Base-by-base conservation (phyloP, 2,329 filamentous ascomycete species). In the Alternaria tenuissima region DNA sequence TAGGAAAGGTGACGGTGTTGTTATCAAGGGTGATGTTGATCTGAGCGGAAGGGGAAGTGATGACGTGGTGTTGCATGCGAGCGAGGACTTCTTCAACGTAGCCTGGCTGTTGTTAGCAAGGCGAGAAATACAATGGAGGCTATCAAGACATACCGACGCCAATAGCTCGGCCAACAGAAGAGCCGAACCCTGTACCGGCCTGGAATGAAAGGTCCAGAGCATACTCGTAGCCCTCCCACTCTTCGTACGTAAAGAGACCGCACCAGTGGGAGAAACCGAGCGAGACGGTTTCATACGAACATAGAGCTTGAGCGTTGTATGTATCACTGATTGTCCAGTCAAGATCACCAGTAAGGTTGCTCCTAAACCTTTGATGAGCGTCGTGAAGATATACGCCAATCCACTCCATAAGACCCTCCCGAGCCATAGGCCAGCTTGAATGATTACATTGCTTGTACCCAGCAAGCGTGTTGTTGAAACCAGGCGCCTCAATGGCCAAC, bases 241-340 rank as follows among this genome's bases (percentile, higher is more conserved):
- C 91, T 20, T 89, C 82, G 66, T 89, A 91, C 0, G 87, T 92
- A 74, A 93, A 94, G 4, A 94, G 83, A 24, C 87, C 81, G 72
- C 91, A 94, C 80, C 91, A 94, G 9, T 83, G 84, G 66, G 89
- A 91, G 80, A 88, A 93, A 22, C 91, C 91, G 60, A 90, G 88
- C 1, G 89, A 88, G n/a, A 92, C 85, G 0, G 89, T 92, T 76
- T 94, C 91, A 71, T 93, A 94, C 0, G 91, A 88, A 68, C 91
- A 94, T 73, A 93, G 83, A 3, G 83, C 88, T 75, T 93, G 91
- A 0, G 90, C 92, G 55, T 89, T 85, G 71, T 88, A 78, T 2
- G 73, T 76, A 56, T 78, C 76, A 12, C 61, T 63, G 2, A 78
- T 39, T 3, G 73, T 77, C 76, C 76, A 78, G 59, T 76, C 69